Conservation (phyloP, 768 basidiomycete species). For the Boletus rex-veris region DNA sequence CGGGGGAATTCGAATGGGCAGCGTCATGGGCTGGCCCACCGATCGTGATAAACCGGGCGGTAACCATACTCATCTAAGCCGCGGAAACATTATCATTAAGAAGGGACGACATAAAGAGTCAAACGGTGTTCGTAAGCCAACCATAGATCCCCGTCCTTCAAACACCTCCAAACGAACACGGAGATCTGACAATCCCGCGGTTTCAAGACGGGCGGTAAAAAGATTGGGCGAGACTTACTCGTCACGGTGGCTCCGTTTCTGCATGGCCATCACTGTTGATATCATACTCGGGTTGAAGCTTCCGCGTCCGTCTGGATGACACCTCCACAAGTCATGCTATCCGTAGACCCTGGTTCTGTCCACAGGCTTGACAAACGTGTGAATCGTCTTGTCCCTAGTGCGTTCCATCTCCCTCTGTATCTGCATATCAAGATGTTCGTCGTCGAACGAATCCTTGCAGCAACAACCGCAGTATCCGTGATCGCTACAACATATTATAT, state of each 20-base stretch:
- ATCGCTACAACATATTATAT: conserved; percentile 9
- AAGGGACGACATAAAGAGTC: too few species aligned
- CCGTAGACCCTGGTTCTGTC: conserved; percentile 8
- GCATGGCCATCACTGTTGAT: too few species aligned
- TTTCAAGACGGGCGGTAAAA: neutral
- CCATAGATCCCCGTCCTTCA: neutral
- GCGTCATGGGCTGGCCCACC: too few species aligned
- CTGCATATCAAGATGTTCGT: neutral
- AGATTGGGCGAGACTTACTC: neutral
- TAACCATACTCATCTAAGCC: too few species aligned
- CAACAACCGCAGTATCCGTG: conserved; percentile 20
- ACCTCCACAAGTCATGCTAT: neutral
- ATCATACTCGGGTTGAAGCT: too few species aligned
- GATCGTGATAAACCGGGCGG: too few species aligned
- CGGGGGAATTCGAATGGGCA: too few species aligned
- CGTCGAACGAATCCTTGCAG: conserved; percentile 16
- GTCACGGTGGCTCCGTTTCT: neutral
- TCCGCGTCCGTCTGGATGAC: neutral
- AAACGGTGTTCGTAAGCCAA: neutral
- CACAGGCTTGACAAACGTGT: conserved; percentile 2
- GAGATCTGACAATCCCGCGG: neutral
- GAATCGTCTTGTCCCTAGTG: conserved; percentile 14
- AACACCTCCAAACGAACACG: neutral
- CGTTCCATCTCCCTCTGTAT: conserved; percentile 14
- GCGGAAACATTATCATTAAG: too few species aligned